Evolutionary conservation across 257 asterid genomes (phyloP).

Genomic region (Eustoma russellianum): DNA sequence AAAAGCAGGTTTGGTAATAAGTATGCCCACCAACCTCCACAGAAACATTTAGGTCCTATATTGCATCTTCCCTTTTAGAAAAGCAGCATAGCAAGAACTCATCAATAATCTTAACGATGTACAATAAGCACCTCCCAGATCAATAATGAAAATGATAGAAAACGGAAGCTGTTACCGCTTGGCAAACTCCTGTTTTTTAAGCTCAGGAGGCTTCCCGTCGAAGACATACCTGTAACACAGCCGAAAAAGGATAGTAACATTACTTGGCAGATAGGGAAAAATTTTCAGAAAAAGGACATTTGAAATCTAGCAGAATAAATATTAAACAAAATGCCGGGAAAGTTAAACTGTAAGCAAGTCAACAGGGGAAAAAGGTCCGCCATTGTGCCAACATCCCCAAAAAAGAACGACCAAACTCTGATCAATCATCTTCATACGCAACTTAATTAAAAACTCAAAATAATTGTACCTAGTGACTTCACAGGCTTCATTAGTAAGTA

Average conservation of each 20-base stretch:
- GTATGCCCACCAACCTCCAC: constrained; percentile 48
- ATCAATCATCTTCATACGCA: too few species aligned
- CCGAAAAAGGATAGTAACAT: too few species aligned
- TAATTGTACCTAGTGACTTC: constrained; percentile 78
- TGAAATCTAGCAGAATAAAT: constrained; percentile 5
- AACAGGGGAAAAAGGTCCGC: neutral
- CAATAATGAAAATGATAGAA: constrained; percentile 9
- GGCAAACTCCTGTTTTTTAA: constrained; percentile 94
- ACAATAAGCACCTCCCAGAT: too few species aligned
- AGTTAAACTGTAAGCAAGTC: neutral
- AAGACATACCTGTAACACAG: constrained; percentile 63
- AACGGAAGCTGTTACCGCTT: constrained; percentile 52
- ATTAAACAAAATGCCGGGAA: constrained; percentile 5
- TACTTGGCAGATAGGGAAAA: constrained; percentile 4
- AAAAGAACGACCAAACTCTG: too few species aligned
- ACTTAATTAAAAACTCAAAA: neutral
- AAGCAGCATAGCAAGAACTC: constrained; percentile 37
- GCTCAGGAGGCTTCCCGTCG: constrained; percentile 93
- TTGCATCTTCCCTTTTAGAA: constrained; percentile 86
- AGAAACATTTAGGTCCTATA: constrained; percentile 68
- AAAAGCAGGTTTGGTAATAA: neutral
- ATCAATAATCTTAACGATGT: neutral
- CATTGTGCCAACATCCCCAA: too few species aligned
- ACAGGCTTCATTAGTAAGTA: constrained; percentile 97
- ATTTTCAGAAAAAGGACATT: constrained; percentile 7